Evolutionary conservation across 2,329 filamentous ascomycete genomes (phyloP), one percentile per base, ranked within the genome.

Genomic region (Cladosporium sp.): DNA sequence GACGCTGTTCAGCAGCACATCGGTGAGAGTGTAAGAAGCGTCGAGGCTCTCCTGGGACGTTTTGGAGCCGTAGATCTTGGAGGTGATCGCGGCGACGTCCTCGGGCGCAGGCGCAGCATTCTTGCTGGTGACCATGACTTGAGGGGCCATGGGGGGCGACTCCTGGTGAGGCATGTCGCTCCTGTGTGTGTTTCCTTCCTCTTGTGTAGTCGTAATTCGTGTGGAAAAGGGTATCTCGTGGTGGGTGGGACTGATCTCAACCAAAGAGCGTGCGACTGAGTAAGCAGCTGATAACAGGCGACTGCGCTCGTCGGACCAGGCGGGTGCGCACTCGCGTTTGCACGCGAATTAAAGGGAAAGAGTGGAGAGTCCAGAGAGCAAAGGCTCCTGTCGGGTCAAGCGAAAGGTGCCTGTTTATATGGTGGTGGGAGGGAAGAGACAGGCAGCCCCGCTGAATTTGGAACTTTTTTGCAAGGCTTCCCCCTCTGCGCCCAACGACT

Each of bases 21-120:
- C 82, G 52, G 79, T 80, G 56, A 87, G 74, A 40, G 77, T 77
- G 66, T 87, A 87, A 14, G 84, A 75, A 54, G 80, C 81, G 64
- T 86, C 83, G 42, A 81, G 74, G 9, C 77, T 80, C 52, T 72
- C 72, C 62, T 79, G 77, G 49, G 78, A 80, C 28, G 76, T 75
- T 63, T 78, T 74, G 28, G 76, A 72, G 43, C 70, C 72, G 64
- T 77, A 72, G 58, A 76, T 72, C 55, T 68, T 67, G 60, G 63
- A 66, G 40, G 73, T 64, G 44, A 77, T 66, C 41, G 68, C 65
- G 44, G 66, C 63, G 52, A 77, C 66, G 53, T 77, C 76, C 53
- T 75, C 73, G n/a, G 68, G 61, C 22, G 72, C 70, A 37, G 75
- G 75, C 43, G 74, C 68, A 53, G 71, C 64, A 50, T 60, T 58